These are phyloP conservation scores for Lentinula raphanica DNA, from an alignment of 768 basidiomycete species.

Conservation along the genomic window DNA sequence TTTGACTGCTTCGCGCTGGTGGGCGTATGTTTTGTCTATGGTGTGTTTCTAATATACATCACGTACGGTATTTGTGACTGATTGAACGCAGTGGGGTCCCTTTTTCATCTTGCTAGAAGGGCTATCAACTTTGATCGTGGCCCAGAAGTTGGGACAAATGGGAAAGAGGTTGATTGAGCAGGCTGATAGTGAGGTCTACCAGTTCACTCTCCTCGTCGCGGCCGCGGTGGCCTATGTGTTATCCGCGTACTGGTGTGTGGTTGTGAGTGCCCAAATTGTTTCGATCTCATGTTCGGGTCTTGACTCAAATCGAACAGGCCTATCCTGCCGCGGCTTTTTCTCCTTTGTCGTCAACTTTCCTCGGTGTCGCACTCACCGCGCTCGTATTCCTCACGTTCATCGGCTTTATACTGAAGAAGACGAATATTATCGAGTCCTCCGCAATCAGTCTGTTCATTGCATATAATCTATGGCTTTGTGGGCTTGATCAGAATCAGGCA, in stretches of 20 bases:
- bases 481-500: constrained; percentile 62
- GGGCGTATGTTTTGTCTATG: constrained; percentile 67
- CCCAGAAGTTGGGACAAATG: constrained; percentile 74
- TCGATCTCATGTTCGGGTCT: too few relatives aligned
- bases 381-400: constrained; percentile 89
- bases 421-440: constrained; percentile 90
- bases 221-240: constrained; percentile 76
- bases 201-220: constrained; percentile 70
- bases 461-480: constrained; percentile 88
- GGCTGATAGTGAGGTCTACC: constrained; percentile 68
- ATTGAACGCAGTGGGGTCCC: background rate
- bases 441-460: constrained; percentile 84
- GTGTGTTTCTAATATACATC: constrained; percentile 45
- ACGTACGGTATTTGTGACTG: background rate
- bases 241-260: constrained; percentile 84
- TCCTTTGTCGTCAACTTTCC: constrained; percentile 81
- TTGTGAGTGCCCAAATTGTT: constrained; percentile 57
- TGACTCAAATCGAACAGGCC: constrained; percentile 38
- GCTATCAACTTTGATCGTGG: constrained; percentile 76
- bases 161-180: constrained; percentile 66
- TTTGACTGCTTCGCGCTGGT: constrained; percentile 53
- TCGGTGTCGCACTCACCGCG: constrained; percentile 84
- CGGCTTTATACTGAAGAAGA: constrained; percentile 81
- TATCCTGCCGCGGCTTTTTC: constrained; percentile 81
- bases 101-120: constrained; percentile 81